Evolutionary conservation across 768 basidiomycete genomes (phyloP).

Genomic region (Boletus patriciae): DNA sequence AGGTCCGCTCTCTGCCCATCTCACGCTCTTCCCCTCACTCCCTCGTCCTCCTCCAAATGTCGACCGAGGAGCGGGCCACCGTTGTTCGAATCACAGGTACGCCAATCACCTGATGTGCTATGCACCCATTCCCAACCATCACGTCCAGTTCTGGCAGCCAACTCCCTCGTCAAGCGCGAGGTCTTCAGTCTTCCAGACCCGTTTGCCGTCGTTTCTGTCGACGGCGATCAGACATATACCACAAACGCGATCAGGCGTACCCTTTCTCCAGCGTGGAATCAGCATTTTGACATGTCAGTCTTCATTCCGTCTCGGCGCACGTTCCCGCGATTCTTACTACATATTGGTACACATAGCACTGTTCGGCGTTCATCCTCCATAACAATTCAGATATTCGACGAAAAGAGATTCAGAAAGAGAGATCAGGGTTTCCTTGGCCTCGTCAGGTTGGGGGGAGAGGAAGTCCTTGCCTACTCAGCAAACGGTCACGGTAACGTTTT

Average conservation of each 20-base stretch:
- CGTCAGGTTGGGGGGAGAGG: conserved; percentile 53
- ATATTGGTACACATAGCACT: conserved; percentile 40
- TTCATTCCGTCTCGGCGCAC: background rate
- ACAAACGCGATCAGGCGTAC: conserved; percentile 70
- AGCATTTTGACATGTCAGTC: conserved; percentile 81
- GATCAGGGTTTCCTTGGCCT: conserved; percentile 78
- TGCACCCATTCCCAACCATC: background rate
- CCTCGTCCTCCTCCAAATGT: conserved; percentile 16
- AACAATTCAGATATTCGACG: conserved; percentile 87
- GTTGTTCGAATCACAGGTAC: conserved; percentile 30
- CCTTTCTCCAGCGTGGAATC: conserved; percentile 77
- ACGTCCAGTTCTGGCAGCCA: conserved; percentile 73
- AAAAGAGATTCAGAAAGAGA: conserved; percentile 81
- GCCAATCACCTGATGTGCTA: background rate
- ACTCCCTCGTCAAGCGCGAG: conserved; percentile 72
- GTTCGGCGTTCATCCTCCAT: conserved; percentile 75
- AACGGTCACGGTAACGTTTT: conserved; percentile 43
- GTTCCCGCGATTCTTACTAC: conserved; percentile 6
- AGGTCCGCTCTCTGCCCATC: background rate
- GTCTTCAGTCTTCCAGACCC: conserved; percentile 83
- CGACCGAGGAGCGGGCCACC: conserved; percentile 12
- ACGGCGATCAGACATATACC: conserved; percentile 78
- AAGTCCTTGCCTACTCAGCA: conserved; percentile 51
- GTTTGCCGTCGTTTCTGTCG: conserved; percentile 84
- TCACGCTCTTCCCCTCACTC: background rate